Evolutionary conservation across 768 basidiomycete genomes (phyloP), one percentile per base, ranked within the genome.

Genomic region (Daedaleopsis nitida): DNA sequence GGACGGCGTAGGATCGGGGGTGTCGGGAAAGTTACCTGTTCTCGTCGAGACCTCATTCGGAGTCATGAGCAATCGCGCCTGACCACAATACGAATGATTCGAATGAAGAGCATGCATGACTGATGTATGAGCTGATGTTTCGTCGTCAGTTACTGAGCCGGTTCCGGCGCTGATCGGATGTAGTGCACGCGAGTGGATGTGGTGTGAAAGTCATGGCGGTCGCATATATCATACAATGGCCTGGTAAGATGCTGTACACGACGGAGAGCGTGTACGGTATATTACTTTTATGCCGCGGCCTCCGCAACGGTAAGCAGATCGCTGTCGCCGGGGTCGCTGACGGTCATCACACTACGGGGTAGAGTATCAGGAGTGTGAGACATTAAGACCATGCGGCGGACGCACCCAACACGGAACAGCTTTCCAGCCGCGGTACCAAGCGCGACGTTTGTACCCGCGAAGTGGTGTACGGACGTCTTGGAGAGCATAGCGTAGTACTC

Each of bases 401-500:
- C 83, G 54, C 57, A 94, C 92, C 94, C 96, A 63, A 98, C 96
- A 68, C 96, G 94, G 92, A 98, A 99, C 68, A 98, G 88, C 81
- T 96, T 96, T 76, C 97, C 97, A 61, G 97, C 96, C 76, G 97
- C 97, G 53, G 97, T 99, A 60, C 97, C 97, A 66, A 99, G 90
- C 62, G 96, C 92, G 69, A 98, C 94, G 75, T 99, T 99, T 65
- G 95, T 95, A 66, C 97, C 97, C 66, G 87, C 83, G 77, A 97
- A 99, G 82, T 98, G 96, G 81, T 98, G 97, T 59, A 98, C 96
- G 59, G 92, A 87, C 59, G 96, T 98, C 84, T 99, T 99, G 68
- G 95, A 97, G 75, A 99, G 85, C 96, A 97, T 97, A 80, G 95
- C 97, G 75, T 98, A 99, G 84, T 98, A 99, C 83, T 99, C 97